Evolutionary conservation across 805 yeast genomes (phyloP), one percentile per base, ranked within the genome.

Genomic region (Teunomyces cretensis): DNA sequence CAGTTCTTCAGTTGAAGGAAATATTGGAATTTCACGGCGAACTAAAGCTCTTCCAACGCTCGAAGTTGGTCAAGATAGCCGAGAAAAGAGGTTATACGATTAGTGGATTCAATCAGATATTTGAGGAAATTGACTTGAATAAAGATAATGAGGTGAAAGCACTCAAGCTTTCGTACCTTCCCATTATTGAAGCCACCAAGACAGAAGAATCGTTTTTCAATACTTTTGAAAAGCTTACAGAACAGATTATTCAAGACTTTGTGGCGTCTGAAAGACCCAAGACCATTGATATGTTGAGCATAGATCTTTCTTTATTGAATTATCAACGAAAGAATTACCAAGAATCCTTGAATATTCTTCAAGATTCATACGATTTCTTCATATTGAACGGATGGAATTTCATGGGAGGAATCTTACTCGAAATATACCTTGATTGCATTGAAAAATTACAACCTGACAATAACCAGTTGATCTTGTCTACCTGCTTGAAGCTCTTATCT

Each of bases 281-380:
- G 50, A 75, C 88, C 0, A 83, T 86, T 6, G 91, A 87, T 55
- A 71, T 84, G 4, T 69, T 94, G 12, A 82, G 91, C 1, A 79
- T 88, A 6, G 97, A 92, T 51, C 74, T 89, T 43, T 96, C 96
- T 0, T 58, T 86, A 9, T 63, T 89, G 13, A 82, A 84, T 47
- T 83, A 79, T 58, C 80, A 79, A 51, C 67, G 71, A 26, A 65
- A 75, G 3, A 74, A 86, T 28, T 84, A 79, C 53, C 73, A 74
- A 30, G 75, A 77, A 36, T 84, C 96, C 1, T 76, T 81, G 12
- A 67, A 76, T 4, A 79, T 87, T 2, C 68, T 92, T 9, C 79
- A 80, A 31, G 79, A 82, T 7, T 82, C 94, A 2, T 88, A 87
- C 39, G 80, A 78, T 31, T 80, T 80, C 44, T 90, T 86, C 56